Base-by-base conservation (phyloP, 345 rosid species). In the Brassica carinata region DNA sequence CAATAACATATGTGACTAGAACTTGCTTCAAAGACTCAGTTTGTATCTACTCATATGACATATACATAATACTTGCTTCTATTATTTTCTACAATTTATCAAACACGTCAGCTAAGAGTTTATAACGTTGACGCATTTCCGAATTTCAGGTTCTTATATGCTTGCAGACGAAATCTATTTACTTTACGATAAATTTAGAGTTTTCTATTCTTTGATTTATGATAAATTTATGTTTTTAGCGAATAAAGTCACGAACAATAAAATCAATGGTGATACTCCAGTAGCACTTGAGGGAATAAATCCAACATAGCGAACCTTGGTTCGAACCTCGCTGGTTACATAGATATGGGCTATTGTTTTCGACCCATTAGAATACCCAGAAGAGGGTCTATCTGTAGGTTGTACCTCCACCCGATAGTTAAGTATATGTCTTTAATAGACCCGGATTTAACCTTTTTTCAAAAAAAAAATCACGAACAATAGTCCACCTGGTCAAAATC, bases 21-120 rank as follows among this genome's bases (percentile, higher is more conserved):
- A 26, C 75, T 80, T 80, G 72, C 83, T 80, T 80, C 59, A 27
- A 80, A 69, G 79, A 69, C 79, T 75, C 75, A 48, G 26, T 51
- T 7, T 79, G 18, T 73, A 65, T 14, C 17, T 57, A 18, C 43
- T 31, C 8, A 45, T 43, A 51, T 38, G 30, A 61, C 51, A 65
- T 15, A 33, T 36, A 18, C 45, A 38, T 38, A 67, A 17, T 66
- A 34, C 13, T 64, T 31, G 69, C 45, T 65, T 65, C 67, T 64
- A 4, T 31, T 31, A 6, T 31, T 63, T 8, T 64, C 43, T 31
- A 64, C 11, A 64, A 15, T 15, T 55, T 64, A 31, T 64, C 19
- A 64, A 64, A 3, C 17, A 63, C 36, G 36, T 29, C 66, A 62
- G 10, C 7, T 18, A 55, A 7, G 61, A 55, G 61, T 15, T 51